A percentile compares a stretch with the other conserved stretches of the same genome.
Conservation (phyloP, 768 basidiomycete genomes). For the Dioszegia crocea region DNA sequence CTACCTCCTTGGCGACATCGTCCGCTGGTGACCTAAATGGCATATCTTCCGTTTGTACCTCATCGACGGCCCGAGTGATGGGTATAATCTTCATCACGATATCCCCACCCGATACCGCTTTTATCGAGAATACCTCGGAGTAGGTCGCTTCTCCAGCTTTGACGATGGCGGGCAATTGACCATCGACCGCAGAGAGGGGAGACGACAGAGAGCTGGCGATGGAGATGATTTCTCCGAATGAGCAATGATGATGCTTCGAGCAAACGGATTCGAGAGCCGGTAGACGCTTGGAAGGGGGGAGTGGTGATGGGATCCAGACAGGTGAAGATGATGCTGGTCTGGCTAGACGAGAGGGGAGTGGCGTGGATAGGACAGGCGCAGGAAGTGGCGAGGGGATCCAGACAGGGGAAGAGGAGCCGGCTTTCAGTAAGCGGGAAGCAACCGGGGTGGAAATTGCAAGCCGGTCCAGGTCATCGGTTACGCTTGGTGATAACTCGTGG, state of each 20-base stretch:
- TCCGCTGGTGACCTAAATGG: conserved; percentile 24
- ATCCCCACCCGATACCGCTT: background rate
- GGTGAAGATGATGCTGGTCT: background rate
- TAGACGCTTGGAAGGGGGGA: too few relatives aligned
- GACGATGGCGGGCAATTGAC: conserved; percentile 53
- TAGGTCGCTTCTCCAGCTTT: conserved; percentile 97
- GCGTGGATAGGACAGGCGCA: background rate
- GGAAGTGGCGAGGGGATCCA: too few relatives aligned
- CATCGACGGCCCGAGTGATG: conserved; percentile 3
- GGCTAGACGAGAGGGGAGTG: background rate
- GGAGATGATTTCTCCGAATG: conserved; percentile 1
- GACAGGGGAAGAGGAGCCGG: background rate
- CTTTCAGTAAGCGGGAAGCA: background rate
- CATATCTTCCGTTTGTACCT: conserved; percentile 52
- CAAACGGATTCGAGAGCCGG: background rate
- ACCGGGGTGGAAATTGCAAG: background rate
- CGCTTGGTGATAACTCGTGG: background rate
- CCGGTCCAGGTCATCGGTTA: background rate
- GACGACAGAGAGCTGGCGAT: background rate
- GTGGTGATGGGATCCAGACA: too few relatives aligned
- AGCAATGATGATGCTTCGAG: background rate
- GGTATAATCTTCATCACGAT: conserved; percentile 46
- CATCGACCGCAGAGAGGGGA: background rate
- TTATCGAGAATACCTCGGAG: conserved; percentile 77
- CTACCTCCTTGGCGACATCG: conserved; percentile 45